Evolutionary conservation across 2,329 filamentous ascomycete genomes (phyloP), one percentile per base, ranked within the genome.

Genomic region (Penicillium sp.): DNA sequence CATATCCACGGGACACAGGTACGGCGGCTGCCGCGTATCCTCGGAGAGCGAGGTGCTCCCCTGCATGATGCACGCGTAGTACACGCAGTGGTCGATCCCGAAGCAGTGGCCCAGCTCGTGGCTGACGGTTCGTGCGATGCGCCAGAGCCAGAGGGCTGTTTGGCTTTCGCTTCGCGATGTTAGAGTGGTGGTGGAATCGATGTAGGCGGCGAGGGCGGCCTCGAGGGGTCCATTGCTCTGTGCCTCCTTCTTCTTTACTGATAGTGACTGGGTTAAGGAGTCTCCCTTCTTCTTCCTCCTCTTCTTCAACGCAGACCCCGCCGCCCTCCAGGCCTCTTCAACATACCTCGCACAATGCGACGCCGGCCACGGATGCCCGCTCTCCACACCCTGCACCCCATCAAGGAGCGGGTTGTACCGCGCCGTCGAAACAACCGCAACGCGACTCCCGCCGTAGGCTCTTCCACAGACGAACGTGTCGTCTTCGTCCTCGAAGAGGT

Each of bases 91-190:
- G 7, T 75, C 88, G 15, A 91, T 79, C 0, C 85, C 86, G 44
- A 91, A 83, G 69, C 88, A 91, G 71, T 91, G 89, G 0, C 87
- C 86, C 0, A 91, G 74, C 69, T 91, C 89, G 69, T 91, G 89
- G 1, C 82, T 82, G 1, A 83, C 84, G 0, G 88, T 90, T 54
- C 83, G 83, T 56, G 80, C 86, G 2, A 86, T 72, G 11, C 84
- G 80, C 9, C 81, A 81, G 15, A 90, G 81, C 86, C 88, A 91
- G 1, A 88, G 69, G 0, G 75, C 80, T 0, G 31, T 21, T 8
- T 15, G 1, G 11, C 21, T 9, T 23, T 19, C 15, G 60, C 19
- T n/a, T 46, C n/a, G 0, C 61, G 52, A 31, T 53, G 29, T 6
- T 47, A 54, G 23, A 63, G 53, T 29, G 31, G 47, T 21, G 38